Percentiles rank a stretch among this genome's conserved stretches.
These are phyloP conservation scores for Epichloe glyceriae DNA, from an alignment of 2,329 filamentous ascomycete species.

Conservation along the genomic window DNA sequence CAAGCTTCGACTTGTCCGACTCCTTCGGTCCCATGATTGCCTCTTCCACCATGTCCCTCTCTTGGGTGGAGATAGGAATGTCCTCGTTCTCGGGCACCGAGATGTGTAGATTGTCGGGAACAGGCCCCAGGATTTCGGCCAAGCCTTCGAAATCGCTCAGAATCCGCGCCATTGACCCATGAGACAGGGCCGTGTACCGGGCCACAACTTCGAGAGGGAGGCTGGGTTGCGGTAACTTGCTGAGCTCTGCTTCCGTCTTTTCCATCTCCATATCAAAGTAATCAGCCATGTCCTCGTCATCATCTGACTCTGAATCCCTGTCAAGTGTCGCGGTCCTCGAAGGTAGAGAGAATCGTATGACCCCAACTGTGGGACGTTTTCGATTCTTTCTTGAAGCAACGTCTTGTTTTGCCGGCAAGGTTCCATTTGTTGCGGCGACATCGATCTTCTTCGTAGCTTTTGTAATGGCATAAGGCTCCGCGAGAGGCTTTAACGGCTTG, in stretches of 20 bases:
- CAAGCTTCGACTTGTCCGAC: not conserved
- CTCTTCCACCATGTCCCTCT: not conserved
- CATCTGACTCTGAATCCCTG: constrained; percentile 35
- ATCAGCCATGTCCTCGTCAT: constrained; percentile 46
- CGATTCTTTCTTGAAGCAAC: constrained; percentile 11
- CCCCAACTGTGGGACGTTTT: constrained; percentile 17
- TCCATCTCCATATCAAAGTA: constrained; percentile 40
- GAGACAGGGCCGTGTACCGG: constrained; percentile 33
- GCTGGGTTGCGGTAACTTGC: constrained; percentile 29
- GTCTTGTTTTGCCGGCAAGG: not conserved
- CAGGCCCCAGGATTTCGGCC: constrained; percentile 28
- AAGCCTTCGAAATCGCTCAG: constrained; percentile 32
- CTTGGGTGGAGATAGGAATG: not conserved
- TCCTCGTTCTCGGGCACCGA: constrained; percentile 1
- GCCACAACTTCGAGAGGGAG: constrained; percentile 28
- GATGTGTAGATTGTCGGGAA: constrained; percentile 8
- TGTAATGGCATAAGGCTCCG: not conserved
- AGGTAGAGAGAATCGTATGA: constrained; percentile 28
- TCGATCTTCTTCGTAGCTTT: not conserved
- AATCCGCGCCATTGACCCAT: constrained; percentile 36
- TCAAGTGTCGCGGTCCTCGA: constrained; percentile 20
- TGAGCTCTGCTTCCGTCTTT: constrained; percentile 36
- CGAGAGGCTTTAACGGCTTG: not conserved
- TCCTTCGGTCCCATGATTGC: not conserved
- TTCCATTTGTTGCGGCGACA: not conserved